phyloP scores from a whole-genome alignment of 257 asterid species.

The Vinca minor region DNA sequence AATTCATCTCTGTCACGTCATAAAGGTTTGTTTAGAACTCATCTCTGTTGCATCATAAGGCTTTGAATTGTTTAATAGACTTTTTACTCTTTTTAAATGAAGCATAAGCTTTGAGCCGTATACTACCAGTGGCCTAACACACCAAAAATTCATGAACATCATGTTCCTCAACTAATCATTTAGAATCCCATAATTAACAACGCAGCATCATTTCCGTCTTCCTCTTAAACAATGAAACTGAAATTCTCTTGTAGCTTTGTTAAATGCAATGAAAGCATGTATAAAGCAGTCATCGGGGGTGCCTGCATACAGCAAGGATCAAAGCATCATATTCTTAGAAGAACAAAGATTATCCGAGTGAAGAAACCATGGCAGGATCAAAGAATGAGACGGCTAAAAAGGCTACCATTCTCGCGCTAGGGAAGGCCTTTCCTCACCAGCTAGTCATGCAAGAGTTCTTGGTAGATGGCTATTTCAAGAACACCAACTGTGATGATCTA shows the following conservation, averaged over 20 bases:
- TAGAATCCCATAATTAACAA: constrained; percentile 7
- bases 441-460: constrained; percentile 84
- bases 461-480: constrained; percentile 82
- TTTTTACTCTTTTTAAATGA: too few species aligned
- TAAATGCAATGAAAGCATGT: constrained; percentile 15
- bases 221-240: constrained; percentile 12
- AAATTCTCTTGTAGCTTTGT: background rate
- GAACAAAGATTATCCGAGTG: too few species aligned
- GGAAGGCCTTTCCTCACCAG: constrained; percentile 95
- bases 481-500: constrained; percentile 72
- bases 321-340: too few species aligned
- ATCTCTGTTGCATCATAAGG: too few species aligned
- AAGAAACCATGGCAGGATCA: constrained; percentile 20
- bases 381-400: constrained; percentile 24
- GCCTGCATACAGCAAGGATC: too few species aligned
- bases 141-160: constrained; percentile 23
- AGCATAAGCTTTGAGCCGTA: constrained; percentile 1
- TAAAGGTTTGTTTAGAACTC: too few species aligned
- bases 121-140: constrained; percentile 9
- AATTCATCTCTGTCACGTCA: too few species aligned
- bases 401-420: constrained; percentile 69
- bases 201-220: constrained; percentile 4
- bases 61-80: too few species aligned
- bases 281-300: too few species aligned
- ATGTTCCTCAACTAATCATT: constrained; percentile 35